Percentiles rank a stretch among this genome's conserved stretches.
phyloP scores from a whole-genome alignment of 768 basidiomycete species.

The Mycena galopus region DNA sequence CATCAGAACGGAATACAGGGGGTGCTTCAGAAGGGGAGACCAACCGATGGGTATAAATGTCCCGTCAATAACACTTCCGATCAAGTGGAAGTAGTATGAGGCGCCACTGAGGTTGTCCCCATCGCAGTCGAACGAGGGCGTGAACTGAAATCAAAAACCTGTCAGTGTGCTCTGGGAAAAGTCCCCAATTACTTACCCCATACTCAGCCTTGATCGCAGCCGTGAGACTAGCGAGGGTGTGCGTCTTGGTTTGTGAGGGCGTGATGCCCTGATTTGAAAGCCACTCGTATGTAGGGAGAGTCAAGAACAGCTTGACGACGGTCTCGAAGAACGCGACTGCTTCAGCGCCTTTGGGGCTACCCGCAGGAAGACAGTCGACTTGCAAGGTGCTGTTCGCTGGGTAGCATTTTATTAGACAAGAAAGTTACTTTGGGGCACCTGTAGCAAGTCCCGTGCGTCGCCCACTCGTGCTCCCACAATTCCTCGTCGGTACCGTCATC shows the following conservation, averaged over 20 bases:
- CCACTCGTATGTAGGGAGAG: conserved; percentile 69
- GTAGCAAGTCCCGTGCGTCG: conserved; percentile 55
- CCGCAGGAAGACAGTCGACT: conserved; percentile 54
- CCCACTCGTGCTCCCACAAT: conserved; percentile 65
- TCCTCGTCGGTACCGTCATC: conserved; percentile 53
- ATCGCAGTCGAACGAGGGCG: conserved; percentile 61
- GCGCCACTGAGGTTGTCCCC: conserved; percentile 54
- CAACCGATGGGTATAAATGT: conserved; percentile 62
- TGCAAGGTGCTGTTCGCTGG: conserved; percentile 47
- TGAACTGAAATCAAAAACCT: too few species aligned
- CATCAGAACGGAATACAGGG: background rate
- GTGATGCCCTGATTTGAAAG: conserved; percentile 67
- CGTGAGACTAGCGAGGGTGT: conserved; percentile 55
- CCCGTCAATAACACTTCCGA: conserved; percentile 70
- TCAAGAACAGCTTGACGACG: conserved; percentile 54
- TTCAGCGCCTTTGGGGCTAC: conserved; percentile 27
- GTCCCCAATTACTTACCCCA: conserved; percentile 55
- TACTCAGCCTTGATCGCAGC: conserved; percentile 57
- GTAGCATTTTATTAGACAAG: background rate
- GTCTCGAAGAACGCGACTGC: conserved; percentile 64
- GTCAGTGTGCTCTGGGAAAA: too few species aligned
- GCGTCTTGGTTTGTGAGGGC: conserved; percentile 58
- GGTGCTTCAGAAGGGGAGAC: conserved; percentile 29
- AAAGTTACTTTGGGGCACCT: background rate
- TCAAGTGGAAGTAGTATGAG: conserved; percentile 68